Base-by-base conservation (phyloP, 495 filamentous ascomycete species). In the Podospora bellae-mahoneyi region DNA sequence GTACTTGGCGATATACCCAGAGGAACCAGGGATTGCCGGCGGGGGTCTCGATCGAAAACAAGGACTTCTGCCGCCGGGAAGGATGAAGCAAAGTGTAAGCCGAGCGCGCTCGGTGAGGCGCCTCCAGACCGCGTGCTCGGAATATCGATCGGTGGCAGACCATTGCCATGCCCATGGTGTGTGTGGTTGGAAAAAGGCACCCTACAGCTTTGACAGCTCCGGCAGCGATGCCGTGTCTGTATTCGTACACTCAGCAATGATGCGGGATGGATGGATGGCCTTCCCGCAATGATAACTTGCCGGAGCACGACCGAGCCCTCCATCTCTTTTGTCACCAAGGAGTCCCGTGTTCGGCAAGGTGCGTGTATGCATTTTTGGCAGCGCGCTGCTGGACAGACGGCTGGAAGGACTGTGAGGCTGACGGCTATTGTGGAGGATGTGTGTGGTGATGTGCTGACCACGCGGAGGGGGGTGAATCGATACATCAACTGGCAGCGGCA, bases 391-490 rank as follows among this genome's bases (percentile, higher is more conserved):
- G 30, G 30, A 32, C 7, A 32, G 30, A 7, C 7, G 39, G 39
- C 9, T 10, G 39, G 39, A 32, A 32, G 7, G 39, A 48, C 39
- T 48, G 30, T 32, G 39, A 48, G 18, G 53, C 34, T 23, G 28
- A 19, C 16, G 20, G 26, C 19, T 30, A 20, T 59, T 59, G 19
- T 59, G 64, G 39, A 48, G 39, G 39, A 48, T 48, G 39, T 48
- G 44, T 44, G 28, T 23, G 5, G 15, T 60, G 65, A 19, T 58
- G 23, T 63, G 32, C 57, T 18, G 23, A 48, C 23, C 32, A 48
- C 16, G 54, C 23, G 28, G 23, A 48, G 56, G 56, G 23, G 61
- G 64, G 66, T 27, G 66, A 27, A 32, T 23, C 39, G 39, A 48
- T 23, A 57, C 30, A 19, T 48, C 60, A 20, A 19, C 4, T 16